Evolutionary conservation across 1,139 yeast genomes (phyloP).

Genomic region (Debaryomycetaceae sp.): DNA sequence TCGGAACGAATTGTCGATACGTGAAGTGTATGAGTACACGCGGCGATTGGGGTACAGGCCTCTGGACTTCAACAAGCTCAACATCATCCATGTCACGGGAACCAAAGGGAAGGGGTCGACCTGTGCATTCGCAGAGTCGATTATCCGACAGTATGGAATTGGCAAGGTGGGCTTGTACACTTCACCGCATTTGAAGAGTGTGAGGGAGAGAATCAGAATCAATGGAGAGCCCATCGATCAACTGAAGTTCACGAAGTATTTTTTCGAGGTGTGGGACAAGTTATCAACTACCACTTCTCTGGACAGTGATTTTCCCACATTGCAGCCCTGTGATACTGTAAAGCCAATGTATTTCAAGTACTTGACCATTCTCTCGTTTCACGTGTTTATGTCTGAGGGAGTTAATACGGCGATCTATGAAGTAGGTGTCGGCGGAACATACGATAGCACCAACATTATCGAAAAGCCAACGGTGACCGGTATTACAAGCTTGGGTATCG

Average conservation of each 20-base stretch:
- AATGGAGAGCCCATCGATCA: conserved; percentile 84
- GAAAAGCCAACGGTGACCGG: conserved; percentile 82
- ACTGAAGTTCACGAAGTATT: conserved; percentile 76
- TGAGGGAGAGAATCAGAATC: conserved; percentile 86
- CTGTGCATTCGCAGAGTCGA: conserved; percentile 88
- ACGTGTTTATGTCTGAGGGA: conserved; percentile 80
- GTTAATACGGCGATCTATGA: conserved; percentile 93
- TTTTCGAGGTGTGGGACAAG: conserved; percentile 91
- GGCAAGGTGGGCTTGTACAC: conserved; percentile 83
- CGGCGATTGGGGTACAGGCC: conserved; percentile 79
- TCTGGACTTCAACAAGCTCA: conserved; percentile 65
- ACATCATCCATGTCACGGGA: conserved; percentile 90
- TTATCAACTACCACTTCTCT: conserved; percentile 60
- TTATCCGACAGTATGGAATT: conserved; percentile 56
- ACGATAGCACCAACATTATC: conserved; percentile 89
- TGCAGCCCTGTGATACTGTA: conserved; percentile 56
- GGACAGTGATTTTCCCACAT: conserved; percentile 60
- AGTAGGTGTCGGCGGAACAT: conserved; percentile 98
- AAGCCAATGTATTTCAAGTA: conserved; percentile 95
- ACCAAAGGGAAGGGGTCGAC: conserved; percentile 99
- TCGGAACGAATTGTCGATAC: conserved; percentile 67
- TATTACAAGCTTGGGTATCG: conserved; percentile 83
- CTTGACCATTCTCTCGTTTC: conserved; percentile 85
- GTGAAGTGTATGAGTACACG: conserved; percentile 91
- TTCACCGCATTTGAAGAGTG: conserved; percentile 92